These are phyloP conservation scores for Coniella lustricola DNA, from an alignment of 2,329 filamentous ascomycete species.

Conservation along the genomic window DNA sequence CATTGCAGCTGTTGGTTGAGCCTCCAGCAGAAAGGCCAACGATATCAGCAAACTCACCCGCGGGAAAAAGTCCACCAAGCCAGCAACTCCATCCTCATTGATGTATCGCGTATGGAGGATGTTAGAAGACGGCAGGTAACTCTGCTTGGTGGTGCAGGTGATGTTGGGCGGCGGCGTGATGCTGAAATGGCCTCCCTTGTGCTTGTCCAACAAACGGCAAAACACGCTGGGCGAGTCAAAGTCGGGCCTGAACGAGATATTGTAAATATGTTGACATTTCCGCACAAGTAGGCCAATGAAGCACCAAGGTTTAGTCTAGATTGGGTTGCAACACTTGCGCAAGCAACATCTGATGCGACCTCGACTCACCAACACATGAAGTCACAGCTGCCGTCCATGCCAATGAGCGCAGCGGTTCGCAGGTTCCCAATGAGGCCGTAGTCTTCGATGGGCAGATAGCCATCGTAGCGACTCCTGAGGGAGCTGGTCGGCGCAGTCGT, in stretches of 20 bases:
- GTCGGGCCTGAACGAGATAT: conserved; percentile 58
- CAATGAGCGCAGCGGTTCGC: conserved; percentile 69
- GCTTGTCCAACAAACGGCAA: conserved; percentile 65
- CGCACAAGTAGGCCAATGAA: no score
- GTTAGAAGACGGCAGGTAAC: conserved; percentile 68
- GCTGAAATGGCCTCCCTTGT: conserved; percentile 67
- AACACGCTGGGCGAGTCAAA: conserved; percentile 74
- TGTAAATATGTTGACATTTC: no score
- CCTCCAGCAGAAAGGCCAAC: no score
- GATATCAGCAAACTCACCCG: no score
- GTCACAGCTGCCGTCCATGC: conserved; percentile 66
- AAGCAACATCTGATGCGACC: no score
- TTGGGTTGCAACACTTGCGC: no score
- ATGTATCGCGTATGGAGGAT: conserved; percentile 74
- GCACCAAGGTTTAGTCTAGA: no score
- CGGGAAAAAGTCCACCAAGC: conserved; percentile 70
- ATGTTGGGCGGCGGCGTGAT: conserved; percentile 49
- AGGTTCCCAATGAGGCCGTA: conserved; percentile 78
- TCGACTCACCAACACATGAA: conserved; percentile 71
- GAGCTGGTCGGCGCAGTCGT: conserved; percentile 18
- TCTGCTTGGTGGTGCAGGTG: conserved; percentile 64
- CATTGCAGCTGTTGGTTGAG: no score
- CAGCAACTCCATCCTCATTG: conserved; percentile 66
- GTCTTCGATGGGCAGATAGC: conserved; percentile 61
- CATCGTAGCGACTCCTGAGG: conserved; percentile 29